Evolutionary conservation across 495 filamentous ascomycete species (phyloP), one percentile per base, ranked within the genome.

Genomic region (Haplographium delicatum): DNA sequence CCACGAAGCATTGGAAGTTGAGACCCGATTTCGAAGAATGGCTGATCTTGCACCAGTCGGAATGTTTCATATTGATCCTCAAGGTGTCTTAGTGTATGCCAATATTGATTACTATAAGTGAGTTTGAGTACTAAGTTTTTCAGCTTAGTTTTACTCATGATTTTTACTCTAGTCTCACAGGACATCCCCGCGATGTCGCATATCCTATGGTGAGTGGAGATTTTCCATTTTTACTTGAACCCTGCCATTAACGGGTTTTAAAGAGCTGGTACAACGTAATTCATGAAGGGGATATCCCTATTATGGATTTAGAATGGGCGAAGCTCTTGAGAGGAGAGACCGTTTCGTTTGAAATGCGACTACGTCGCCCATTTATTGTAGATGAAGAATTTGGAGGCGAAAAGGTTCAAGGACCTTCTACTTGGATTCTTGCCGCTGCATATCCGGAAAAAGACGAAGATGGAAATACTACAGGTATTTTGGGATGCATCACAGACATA

Each of bases 401-500:
- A 38, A 38, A 49, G 6, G 47, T 62, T 20, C 60, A 63, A 39
- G 53, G 51, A 19, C 28, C 20, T 42, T n/a, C 44, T 8, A n/a
- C n/a, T n/a, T 59, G 56, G 56, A 54, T 59, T 2, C 10, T 59
- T 10, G 51, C 48, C 6, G 41, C 46, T 0, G 30, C 47, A 24
- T 45, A 51, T 19, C 56, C 56, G 4, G 56, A 59, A 28, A 47
- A 25, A 8, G 39, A n/a, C 3, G 18, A 31, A 9, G 30, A 55
- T 44, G 51, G 56, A 18, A 39, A 26, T 6, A 26, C 55, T 0
- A 51, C 43, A 9, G 48, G 47, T 30, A 44, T 59, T 4, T 37
- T 55, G 38, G 56, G 51, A 8, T 44, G 28, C 16, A 46, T 76
- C 41, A 72, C 86, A 0, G 86, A 85, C 55, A 70, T 86, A 42